These are phyloP conservation scores for Elongisporangium anandrum DNA, from an alignment of 352 stramenopile species.

Conservation along the genomic window DNA sequence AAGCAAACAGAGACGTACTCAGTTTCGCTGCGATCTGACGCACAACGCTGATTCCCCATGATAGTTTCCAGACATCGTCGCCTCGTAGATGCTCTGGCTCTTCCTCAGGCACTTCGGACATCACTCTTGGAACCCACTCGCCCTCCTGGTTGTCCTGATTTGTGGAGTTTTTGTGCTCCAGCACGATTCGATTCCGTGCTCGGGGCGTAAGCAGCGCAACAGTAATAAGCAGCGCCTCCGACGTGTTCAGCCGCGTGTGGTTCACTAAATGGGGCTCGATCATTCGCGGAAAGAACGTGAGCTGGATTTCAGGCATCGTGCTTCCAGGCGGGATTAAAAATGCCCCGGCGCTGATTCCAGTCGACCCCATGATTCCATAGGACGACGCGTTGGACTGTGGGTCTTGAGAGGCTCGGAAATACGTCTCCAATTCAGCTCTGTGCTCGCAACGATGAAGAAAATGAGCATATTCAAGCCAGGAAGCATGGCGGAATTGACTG, in stretches of 20 bases:
- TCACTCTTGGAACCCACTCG: slow-evolving; percentile 37
- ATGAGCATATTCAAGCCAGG: neutral
- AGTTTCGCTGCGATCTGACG: slow-evolving; percentile 45
- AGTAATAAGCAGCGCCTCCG: slow-evolving; percentile 68
- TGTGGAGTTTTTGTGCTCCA: slow-evolving; percentile 10
- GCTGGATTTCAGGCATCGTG: slow-evolving; percentile 77
- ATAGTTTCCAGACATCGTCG: slow-evolving; percentile 60
- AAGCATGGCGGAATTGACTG: too few species aligned
- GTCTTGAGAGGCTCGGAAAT: slow-evolving; percentile 33
- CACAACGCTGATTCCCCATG: slow-evolving; percentile 52
- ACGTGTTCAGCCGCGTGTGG: slow-evolving; percentile 34
- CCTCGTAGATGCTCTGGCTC: slow-evolving; percentile 43
- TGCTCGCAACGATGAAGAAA: neutral
- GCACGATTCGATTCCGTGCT: slow-evolving; percentile 42
- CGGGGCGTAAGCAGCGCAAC: slow-evolving; percentile 66
- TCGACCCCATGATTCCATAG: slow-evolving; percentile 53
- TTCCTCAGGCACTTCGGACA: slow-evolving; percentile 41
- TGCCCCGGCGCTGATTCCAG: slow-evolving; percentile 66
- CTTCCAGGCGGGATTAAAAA: slow-evolving; percentile 72
- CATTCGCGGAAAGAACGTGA: slow-evolving; percentile 86
- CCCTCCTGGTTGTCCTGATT: slow-evolving; percentile 34
- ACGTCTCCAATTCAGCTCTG: slow-evolving; percentile 38
- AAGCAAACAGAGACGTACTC: slow-evolving; percentile 19
- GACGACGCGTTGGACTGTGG: slow-evolving; percentile 26
- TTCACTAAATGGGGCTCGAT: slow-evolving; percentile 74